Conservation (phyloP, 352 stramenopile genomes). For the Pythium diclinum region DNA sequence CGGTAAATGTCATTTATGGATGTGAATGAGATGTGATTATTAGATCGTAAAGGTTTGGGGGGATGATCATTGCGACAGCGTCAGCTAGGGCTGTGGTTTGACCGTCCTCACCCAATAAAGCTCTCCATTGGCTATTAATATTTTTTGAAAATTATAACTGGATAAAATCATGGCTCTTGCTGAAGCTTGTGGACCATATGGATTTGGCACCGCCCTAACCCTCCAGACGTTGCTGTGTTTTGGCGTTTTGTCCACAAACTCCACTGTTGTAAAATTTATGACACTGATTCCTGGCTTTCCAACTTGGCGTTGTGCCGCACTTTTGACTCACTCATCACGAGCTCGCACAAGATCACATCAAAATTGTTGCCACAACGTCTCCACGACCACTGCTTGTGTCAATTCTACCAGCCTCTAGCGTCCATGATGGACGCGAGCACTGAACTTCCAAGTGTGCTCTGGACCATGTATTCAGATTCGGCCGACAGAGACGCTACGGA, state of each 20-base stretch:
- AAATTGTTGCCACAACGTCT: too few species aligned
- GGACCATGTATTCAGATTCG: too few species aligned
- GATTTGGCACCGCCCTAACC: not conserved
- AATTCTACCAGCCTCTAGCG: too few species aligned
- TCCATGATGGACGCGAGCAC: too few species aligned
- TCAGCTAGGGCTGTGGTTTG: not conserved
- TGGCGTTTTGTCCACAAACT: not conserved
- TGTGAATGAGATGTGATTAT: conserved; percentile 1
- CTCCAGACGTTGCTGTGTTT: not conserved
- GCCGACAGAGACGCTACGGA: not conserved
- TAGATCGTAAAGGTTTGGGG: not conserved
- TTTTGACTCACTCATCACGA: too few species aligned
- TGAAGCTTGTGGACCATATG: not conserved
- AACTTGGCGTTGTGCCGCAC: not conserved
- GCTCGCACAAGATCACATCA: too few species aligned
- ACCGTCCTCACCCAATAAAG: not conserved
- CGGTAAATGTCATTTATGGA: not conserved
- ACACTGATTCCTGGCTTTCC: not conserved
- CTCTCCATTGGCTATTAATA: not conserved
- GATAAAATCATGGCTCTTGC: not conserved
- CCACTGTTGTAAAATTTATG: not conserved
- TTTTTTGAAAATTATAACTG: not conserved
- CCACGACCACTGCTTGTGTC: too few species aligned
- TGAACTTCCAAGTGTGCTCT: too few species aligned
- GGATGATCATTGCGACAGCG: not conserved